Conservation (phyloP, 2,329 filamentous ascomycete genomes). For the Ophiocordyceps camponoti-leonardi region DNA sequence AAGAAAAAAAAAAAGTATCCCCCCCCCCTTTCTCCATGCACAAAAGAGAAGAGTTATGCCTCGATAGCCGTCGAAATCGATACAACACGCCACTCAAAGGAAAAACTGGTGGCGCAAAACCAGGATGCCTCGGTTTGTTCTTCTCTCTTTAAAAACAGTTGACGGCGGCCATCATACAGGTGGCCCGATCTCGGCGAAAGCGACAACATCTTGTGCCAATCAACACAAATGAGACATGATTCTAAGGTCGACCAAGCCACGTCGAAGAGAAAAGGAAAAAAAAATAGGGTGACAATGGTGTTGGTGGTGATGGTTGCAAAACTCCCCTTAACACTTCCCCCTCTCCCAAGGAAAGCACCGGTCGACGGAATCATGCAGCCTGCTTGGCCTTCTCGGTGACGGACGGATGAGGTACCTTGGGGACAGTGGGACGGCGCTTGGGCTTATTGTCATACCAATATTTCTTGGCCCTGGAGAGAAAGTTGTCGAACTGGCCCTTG, state of each 20-base stretch:
- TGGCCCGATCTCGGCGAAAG: neutral
- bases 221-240: too few relatives aligned
- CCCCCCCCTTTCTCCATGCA: too few relatives aligned
- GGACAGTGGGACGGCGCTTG: neutral
- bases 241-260: too few relatives aligned
- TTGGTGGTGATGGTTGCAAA: too few relatives aligned
- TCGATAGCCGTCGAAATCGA: neutral
- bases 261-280: too few relatives aligned
- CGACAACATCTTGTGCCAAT: neutral
- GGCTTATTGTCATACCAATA: neutral
- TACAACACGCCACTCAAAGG: neutral
- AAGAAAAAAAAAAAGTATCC: too few relatives aligned
- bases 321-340: too few relatives aligned
- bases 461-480: neutral
- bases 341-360: too few relatives aligned
- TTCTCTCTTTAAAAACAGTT: too few relatives aligned
- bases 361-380: neutral
- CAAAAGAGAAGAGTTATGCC: neutral
- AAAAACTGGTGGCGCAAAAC: too few relatives aligned
- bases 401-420: neutral
- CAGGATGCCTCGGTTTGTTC: neutral
- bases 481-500: slow-evolving; percentile 6
- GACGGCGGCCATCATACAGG: neutral
- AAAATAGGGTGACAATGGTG: neutral
- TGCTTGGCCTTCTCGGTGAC: too few relatives aligned